Base-by-base conservation (phyloP, 2,329 filamentous ascomycete genomes). In the Didymellaceae sp. region DNA sequence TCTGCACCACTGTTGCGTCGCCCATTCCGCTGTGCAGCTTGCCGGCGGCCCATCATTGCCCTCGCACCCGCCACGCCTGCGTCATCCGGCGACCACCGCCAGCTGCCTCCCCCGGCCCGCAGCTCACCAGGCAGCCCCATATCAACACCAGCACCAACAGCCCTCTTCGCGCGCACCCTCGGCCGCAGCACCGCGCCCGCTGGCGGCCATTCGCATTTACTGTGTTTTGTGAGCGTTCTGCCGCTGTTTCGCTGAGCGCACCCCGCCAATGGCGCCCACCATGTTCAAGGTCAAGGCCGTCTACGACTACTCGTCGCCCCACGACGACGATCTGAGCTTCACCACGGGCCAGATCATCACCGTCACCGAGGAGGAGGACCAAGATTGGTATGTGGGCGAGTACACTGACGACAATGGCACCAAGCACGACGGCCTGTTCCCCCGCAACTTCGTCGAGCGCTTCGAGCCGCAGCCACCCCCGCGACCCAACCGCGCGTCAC, bases 261-360 rank as follows among this genome's bases (percentile, higher is more conserved):
- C n/a, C 16, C 40, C 39, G 33, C 18, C 20, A 32, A 37, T 45
- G 49, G 44, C 51, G 40, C 37, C 38, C 61, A 43, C 60, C 55
- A 73, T 73, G 70, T 97, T 96, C 82, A 95, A 90, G 78, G 94
- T 99, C 80, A 96, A 92, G 82, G 91, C 94, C 63, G 78, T 97
- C 70, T 99, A 89, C 80, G 93, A 97, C 74, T 99, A 99, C 79
- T 80, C 83, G 71, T 97, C 94, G 62, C 84, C 85, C 56, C 93
- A 99, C 74, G 91, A 96, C 64, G 94, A 99, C 76, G 94, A 99
- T 77, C 86, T 99, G 63, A 89, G 85, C 71, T 99, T 99, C 73
- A 75, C 82, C 52, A 78, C 84, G 66, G 91, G 91, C 61, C 92
- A 97, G 77, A 83, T 97, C 74, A 95, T 99, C 71, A 94, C 89